Conservation (phyloP, 2,329 filamentous ascomycete genomes). For the Verticillium isaacii region DNA sequence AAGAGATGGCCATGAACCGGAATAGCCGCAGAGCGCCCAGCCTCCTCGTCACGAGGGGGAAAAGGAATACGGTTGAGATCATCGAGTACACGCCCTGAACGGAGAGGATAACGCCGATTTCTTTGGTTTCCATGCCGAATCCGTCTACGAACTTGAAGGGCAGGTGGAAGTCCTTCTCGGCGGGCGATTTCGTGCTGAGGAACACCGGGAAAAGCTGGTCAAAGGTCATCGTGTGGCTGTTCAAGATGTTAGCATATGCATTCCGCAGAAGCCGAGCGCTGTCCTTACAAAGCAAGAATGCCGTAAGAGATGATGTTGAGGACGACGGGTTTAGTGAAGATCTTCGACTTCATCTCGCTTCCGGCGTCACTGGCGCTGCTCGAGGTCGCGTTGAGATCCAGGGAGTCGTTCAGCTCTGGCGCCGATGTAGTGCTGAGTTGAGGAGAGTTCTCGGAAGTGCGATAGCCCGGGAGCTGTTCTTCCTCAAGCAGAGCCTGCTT, state of each 20-base stretch:
- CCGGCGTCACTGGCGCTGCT: constrained; percentile 9
- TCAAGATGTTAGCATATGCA: neutral
- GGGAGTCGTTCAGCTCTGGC: constrained; percentile 25
- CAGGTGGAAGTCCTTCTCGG: constrained; percentile 39
- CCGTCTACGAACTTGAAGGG: constrained; percentile 89
- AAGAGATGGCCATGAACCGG: constrained; percentile 72
- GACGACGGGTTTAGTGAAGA: constrained; percentile 80
- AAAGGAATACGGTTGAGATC: constrained; percentile 77
- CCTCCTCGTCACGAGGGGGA: constrained; percentile 69
- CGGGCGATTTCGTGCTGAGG: constrained; percentile 62
- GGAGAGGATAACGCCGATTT: constrained; percentile 83
- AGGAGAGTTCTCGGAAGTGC: constrained; percentile 53
- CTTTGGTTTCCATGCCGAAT: constrained; percentile 76
- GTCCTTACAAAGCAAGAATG: constrained; percentile 83
- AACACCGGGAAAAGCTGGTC: constrained; percentile 93
- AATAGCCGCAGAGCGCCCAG: constrained; percentile 80
- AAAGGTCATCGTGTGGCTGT: constrained; percentile 91
- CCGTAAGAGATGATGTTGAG: constrained; percentile 87
- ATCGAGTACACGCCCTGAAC: constrained; percentile 88
- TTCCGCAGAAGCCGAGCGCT: constrained; percentile 1
- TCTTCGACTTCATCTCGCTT: constrained; percentile 31
- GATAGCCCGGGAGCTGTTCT: constrained; percentile 65
- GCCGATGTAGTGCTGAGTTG: constrained; percentile 31
- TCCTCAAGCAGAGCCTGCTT: constrained; percentile 60
- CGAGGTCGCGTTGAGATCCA: constrained; percentile 24